Conservation (phyloP, 2,329 filamentous ascomycete species). For the Paraconiothyrium brasiliense region DNA sequence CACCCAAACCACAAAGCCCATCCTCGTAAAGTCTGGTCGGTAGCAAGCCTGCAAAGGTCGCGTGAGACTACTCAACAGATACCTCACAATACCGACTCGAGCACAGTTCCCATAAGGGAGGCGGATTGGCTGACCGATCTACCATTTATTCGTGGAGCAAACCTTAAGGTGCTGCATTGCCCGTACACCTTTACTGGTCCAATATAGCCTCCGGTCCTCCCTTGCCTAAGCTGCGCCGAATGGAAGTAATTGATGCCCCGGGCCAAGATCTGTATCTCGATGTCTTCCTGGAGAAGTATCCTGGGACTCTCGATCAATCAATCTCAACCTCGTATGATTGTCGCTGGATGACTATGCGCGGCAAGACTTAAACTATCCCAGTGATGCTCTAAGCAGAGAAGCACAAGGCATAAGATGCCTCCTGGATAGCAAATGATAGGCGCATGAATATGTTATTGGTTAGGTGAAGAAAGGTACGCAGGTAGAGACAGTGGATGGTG, state of each 20-base stretch:
- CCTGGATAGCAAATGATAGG: background rate
- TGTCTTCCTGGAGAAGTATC: background rate
- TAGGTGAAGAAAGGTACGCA: background rate
- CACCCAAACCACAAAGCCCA: background rate
- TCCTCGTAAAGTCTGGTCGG: background rate
- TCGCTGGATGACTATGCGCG: background rate
- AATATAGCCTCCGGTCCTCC: background rate
- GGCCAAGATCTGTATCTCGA: background rate
- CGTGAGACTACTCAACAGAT: background rate
- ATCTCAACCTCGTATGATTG: background rate
- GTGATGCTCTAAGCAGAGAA: background rate
- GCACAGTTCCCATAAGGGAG: background rate
- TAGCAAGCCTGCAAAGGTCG: slow-evolving; percentile 1
- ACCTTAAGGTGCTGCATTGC: background rate
- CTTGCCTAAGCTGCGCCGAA: slow-evolving; percentile 3
- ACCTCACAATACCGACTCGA: background rate
- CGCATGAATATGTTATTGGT: background rate
- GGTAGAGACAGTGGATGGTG: background rate
- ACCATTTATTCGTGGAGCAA: background rate
- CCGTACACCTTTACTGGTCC: background rate
- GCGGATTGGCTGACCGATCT: slow-evolving; percentile 1
- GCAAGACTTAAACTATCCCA: background rate
- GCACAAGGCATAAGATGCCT: background rate
- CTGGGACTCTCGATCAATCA: background rate
- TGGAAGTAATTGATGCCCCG: background rate